Conservation (phyloP, 83 land plant genomes). For the Picea mariana region DNA sequence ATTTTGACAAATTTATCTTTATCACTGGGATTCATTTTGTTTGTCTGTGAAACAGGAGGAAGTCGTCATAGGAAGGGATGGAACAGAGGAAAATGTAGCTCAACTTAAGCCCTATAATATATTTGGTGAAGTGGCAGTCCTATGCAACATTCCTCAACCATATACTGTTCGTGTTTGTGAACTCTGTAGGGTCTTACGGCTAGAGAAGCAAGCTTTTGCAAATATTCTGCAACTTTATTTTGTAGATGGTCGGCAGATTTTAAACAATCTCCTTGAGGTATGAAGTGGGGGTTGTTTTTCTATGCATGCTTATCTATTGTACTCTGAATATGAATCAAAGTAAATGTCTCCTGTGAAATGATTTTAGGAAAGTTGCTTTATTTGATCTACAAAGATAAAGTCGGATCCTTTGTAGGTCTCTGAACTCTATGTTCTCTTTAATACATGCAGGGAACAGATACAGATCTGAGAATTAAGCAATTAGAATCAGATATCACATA, state of each 20-base stretch:
- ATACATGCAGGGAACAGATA: constrained; percentile 33
- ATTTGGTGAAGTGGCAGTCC: constrained; percentile 75
- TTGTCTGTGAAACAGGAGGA: constrained; percentile 26
- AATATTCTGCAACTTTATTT: constrained; percentile 29
- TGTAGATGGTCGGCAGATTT: constrained; percentile 45
- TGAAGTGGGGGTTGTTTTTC: neutral
- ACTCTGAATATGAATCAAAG: no score
- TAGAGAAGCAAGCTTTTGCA: no score
- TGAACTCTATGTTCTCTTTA: no score
- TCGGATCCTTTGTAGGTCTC: no score
- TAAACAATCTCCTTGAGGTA: constrained; percentile 51
- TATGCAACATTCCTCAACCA: constrained; percentile 92
- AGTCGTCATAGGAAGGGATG: constrained; percentile 40
- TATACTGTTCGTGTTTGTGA: constrained; percentile 78
- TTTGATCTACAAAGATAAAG: no score
- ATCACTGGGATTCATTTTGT: no score
- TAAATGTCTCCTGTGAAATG: no score
- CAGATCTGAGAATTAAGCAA: constrained; percentile 46
- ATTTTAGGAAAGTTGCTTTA: no score
- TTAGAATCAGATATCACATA: constrained; percentile 63
- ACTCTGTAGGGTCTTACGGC: neutral
- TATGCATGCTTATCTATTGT: no score
- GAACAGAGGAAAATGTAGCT: constrained; percentile 51
- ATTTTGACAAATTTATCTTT: no score
- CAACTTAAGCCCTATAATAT: constrained; percentile 40